phyloP scores from a whole-genome alignment of 495 filamentous ascomycete genomes.

The Neurospora tetraspora region DNA sequence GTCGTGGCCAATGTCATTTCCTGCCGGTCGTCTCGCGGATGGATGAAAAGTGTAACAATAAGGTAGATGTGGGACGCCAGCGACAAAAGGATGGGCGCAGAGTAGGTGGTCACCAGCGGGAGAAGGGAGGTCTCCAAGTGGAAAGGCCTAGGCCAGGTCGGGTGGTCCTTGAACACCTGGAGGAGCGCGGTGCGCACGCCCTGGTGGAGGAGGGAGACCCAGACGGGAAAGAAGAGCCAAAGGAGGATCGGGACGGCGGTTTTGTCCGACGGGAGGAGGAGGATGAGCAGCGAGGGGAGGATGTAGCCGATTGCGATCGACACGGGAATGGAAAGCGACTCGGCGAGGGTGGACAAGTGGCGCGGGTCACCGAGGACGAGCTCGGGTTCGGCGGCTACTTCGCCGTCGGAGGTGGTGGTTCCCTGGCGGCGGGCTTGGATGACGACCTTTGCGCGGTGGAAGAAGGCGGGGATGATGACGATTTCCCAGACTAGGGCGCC shows the following conservation, averaged over 20 bases:
- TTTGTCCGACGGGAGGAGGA: constrained; percentile 53
- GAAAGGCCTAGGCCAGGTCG: constrained; percentile 1
- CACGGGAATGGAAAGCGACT: constrained; percentile 29
- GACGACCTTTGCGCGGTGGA: constrained; percentile 22
- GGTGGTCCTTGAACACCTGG: constrained; percentile 1
- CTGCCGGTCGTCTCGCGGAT: constrained; percentile 21
- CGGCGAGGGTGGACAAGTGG: constrained; percentile 22
- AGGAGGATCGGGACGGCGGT: constrained; percentile 51
- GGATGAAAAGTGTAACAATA: constrained; percentile 17
- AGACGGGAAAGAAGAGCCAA: constrained; percentile 35
- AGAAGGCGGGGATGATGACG: constrained; percentile 31
- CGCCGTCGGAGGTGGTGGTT: neutral
- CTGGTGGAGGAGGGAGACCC: constrained; percentile 24
- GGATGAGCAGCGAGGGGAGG: constrained; percentile 47
- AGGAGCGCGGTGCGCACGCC: constrained; percentile 12
- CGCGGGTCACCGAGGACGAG: constrained; percentile 20
- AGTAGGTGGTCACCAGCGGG: constrained; percentile 22
- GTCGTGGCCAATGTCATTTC: constrained; percentile 30
- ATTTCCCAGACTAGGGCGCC: constrained; percentile 33
- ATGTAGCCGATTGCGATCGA: constrained; percentile 28
- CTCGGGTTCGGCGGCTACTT: constrained; percentile 10
- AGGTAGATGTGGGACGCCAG: constrained; percentile 20
- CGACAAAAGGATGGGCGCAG: constrained; percentile 25
- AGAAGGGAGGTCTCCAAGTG: constrained; percentile 24
- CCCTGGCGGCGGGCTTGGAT: constrained; percentile 9